Evolutionary conservation across 352 stramenopile species (phyloP).

Genomic region (Pythium biforme): DNA sequence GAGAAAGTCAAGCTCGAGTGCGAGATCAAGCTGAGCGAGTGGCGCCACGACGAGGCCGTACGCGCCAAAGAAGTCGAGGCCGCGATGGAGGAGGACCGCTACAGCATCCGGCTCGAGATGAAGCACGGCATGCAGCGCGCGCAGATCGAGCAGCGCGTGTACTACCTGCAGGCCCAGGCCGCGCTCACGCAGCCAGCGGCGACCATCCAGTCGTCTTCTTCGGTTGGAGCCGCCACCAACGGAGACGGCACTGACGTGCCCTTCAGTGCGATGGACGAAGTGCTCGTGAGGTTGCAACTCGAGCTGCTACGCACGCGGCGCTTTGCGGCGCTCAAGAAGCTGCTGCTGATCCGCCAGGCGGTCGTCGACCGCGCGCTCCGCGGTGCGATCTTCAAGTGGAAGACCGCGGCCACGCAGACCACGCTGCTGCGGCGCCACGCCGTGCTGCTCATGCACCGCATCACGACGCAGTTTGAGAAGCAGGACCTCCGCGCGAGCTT

Average conservation of each 20-base stretch:
- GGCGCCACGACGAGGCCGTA: conserved; percentile 55
- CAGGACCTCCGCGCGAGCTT: conserved; percentile 35
- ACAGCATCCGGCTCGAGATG: conserved; percentile 66
- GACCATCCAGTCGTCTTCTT: not conserved
- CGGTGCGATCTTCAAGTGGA: conserved; percentile 45
- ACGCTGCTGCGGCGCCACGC: conserved; percentile 32
- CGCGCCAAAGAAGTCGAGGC: conserved; percentile 50
- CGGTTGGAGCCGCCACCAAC: not conserved
- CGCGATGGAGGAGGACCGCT: conserved; percentile 61
- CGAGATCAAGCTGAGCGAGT: conserved; percentile 46
- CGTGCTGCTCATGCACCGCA: conserved; percentile 44
- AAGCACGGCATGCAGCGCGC: conserved; percentile 53
- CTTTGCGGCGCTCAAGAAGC: conserved; percentile 63
- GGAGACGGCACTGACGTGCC: conserved; percentile 5
- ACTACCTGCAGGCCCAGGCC: conserved; percentile 42
- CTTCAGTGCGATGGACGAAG: conserved; percentile 54
- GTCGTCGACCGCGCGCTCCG: conserved; percentile 35
- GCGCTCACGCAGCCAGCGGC: conserved; percentile 6
- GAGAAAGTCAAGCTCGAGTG: conserved; percentile 53
- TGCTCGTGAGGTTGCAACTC: conserved; percentile 62
- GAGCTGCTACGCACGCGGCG: conserved; percentile 60
- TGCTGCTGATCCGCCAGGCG: conserved; percentile 51
- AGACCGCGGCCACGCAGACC: conserved; percentile 30
- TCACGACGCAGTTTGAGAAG: conserved; percentile 34
- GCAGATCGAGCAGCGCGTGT: conserved; percentile 63